Conservation (phyloP, 179 eudicot species). For the Carnegiea gigantea region DNA sequence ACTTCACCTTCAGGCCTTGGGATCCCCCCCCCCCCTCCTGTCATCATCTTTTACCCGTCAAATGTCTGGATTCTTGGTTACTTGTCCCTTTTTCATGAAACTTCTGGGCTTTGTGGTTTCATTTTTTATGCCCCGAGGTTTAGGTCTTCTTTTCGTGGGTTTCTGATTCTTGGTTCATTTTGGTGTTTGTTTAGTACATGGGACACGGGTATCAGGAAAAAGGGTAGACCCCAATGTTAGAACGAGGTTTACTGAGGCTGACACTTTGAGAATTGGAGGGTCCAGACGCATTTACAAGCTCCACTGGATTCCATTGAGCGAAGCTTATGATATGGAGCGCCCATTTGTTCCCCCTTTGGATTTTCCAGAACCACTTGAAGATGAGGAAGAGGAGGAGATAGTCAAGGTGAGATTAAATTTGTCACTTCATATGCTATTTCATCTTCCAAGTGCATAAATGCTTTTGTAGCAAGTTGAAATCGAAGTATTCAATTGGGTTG, state of each 20-base stretch:
- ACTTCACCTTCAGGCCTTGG: neutral
- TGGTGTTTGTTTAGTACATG: constrained; percentile 65
- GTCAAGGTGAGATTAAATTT: constrained; percentile 23
- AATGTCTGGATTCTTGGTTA: constrained; percentile 3
- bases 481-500: neutral
- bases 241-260: constrained; percentile 59
- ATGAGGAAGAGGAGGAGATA: constrained; percentile 34
- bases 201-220: constrained; percentile 78
- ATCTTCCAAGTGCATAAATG: neutral
- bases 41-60: neutral
- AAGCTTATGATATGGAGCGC: constrained; percentile 55
- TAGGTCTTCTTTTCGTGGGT: neutral
- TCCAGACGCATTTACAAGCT: constrained; percentile 82
- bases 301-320: constrained; percentile 71
- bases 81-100: neutral
- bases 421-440: neutral
- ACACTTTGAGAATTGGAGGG: constrained; percentile 64
- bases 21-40: neutral
- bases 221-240: constrained; percentile 63
- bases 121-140: no score
- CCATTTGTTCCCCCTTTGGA: constrained; percentile 67
- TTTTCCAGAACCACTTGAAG: constrained; percentile 31
- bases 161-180: constrained; percentile 26
- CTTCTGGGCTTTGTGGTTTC: neutral
- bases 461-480: neutral